These are phyloP conservation scores for Triangularia setosa DNA, from an alignment of 2,329 filamentous ascomycete species.

Conservation along the genomic window DNA sequence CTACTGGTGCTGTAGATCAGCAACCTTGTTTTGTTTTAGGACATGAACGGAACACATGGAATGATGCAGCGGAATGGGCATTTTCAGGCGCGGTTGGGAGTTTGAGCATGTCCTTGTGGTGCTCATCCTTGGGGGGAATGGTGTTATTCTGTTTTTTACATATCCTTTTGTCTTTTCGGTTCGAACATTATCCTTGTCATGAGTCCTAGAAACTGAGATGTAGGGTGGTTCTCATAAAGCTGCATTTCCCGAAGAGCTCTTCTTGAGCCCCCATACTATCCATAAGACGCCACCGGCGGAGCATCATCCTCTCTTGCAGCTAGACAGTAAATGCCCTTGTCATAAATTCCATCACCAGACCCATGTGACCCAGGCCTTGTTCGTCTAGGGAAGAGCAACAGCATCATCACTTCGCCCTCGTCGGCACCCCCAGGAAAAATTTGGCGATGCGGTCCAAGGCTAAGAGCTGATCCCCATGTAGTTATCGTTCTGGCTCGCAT, in stretches of 20 bases:
- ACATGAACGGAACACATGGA: not conserved
- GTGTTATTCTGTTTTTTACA: not conserved
- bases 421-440: not conserved
- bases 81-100: not conserved
- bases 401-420: not conserved
- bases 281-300: not conserved
- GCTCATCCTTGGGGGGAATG: not conserved
- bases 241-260: not conserved
- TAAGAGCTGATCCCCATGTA: not conserved
- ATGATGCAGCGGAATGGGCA: not conserved
- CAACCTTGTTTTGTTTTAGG: not conserved
- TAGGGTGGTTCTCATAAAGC: not conserved
- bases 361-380: not conserved
- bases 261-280: not conserved
- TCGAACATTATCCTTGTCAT: not conserved
- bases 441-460: not conserved
- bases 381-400: not conserved
- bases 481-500: not conserved
- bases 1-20: not conserved
- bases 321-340: not conserved
- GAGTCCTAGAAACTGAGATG: not conserved
- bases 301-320: not conserved
- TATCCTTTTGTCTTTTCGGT: not conserved
- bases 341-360: not conserved
- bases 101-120: not conserved